Base-by-base conservation (phyloP, 352 stramenopile species). In the Phytophthora idaei region DNA sequence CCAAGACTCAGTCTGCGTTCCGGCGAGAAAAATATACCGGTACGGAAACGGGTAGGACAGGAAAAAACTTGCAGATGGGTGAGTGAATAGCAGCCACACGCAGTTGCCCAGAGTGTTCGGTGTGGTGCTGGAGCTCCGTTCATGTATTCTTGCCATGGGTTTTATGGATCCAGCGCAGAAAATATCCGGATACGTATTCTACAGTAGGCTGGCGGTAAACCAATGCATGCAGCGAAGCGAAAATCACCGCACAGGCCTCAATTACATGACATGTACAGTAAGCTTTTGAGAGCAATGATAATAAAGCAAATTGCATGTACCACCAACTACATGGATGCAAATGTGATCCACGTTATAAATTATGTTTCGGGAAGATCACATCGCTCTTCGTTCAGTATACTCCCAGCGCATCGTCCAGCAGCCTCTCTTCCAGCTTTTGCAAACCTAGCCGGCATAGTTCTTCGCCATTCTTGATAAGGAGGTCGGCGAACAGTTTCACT, bases 351-450 rank as follows among this genome's bases (percentile, higher is more conserved):
- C 14, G 52, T n/a, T 31, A 47, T 53, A 47, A 41, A 31, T 31
- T 48, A 49, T 32, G 11, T 58, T 49, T 15, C 21, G 5, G 10
- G 6, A 28, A 37, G n/a, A 48, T 25, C 3, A 57, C 4, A 14
- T 39, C 21, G 12, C 10, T 39, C 5, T 37, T 29, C 14, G 47
- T 21, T 63, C 27, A 76, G 25, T 50, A 70, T 6, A 66, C 67
- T 11, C 64, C 59, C 15, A 70, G 15, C 2, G 58, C 57, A 31
- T 76, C 69, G 34, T 76, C 44, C 42, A 76, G 50, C 21, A 76
- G 47, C 11, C 57, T 37, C n/a, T 67, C 21, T 42, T 73, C 69
- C 36, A 76, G 21, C 28, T 42, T 63, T 5, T 62, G 21, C 1
- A 66, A 37, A 5, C 39, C 54, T 11, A 29, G 4, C 28, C 51